A percentile compares a stretch with the other conserved stretches of the same genome.
Evolutionary conservation across 2,329 filamentous ascomycete species (phyloP).

Genomic region (Penicillium thymicola): DNA sequence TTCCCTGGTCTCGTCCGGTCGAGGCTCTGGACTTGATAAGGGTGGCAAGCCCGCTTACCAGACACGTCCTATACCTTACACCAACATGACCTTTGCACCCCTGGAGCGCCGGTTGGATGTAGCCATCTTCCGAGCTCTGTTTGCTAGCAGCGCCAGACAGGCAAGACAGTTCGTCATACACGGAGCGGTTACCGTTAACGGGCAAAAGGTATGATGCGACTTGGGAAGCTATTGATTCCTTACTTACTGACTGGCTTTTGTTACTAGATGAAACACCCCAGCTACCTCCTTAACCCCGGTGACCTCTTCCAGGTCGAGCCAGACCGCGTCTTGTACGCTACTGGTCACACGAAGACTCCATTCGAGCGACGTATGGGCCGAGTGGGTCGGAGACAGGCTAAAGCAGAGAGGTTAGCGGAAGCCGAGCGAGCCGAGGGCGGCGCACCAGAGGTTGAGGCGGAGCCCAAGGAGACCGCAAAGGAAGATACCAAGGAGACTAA

Average conservation of each 20-base stretch:
- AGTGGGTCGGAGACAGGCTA: slow-evolving; percentile 23
- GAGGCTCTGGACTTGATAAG: slow-evolving; percentile 67
- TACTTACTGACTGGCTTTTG: neutral
- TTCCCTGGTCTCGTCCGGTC: slow-evolving; percentile 74
- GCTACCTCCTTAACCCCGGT: slow-evolving; percentile 92
- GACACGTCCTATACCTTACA: slow-evolving; percentile 68
- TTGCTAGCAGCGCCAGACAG: slow-evolving; percentile 88
- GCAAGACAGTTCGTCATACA: slow-evolving; percentile 93
- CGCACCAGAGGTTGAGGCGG: slow-evolving; percentile 22
- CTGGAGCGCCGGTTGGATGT: slow-evolving; percentile 87
- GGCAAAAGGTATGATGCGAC: slow-evolving; percentile 68
- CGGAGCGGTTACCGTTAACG: slow-evolving; percentile 91
- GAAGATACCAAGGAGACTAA: slow-evolving; percentile 47
- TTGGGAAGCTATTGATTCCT: neutral
- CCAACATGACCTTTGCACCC: slow-evolving; percentile 93
- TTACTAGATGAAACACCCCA: slow-evolving; percentile 78
- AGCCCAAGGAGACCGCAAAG: slow-evolving; percentile 24
- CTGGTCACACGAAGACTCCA: slow-evolving; percentile 66
- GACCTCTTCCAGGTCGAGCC: slow-evolving; percentile 97
- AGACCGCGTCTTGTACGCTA: slow-evolving; percentile 83
- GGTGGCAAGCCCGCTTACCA: slow-evolving; percentile 23
- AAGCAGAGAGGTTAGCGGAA: slow-evolving; percentile 27
- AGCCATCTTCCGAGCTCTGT: slow-evolving; percentile 89
- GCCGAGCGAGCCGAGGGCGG: slow-evolving; percentile 18
- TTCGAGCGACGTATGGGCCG: slow-evolving; percentile 40